Evolutionary conservation across 1,284 basidiomycete species (phyloP).

Genomic region (Lignosus rhinocerotis): DNA sequence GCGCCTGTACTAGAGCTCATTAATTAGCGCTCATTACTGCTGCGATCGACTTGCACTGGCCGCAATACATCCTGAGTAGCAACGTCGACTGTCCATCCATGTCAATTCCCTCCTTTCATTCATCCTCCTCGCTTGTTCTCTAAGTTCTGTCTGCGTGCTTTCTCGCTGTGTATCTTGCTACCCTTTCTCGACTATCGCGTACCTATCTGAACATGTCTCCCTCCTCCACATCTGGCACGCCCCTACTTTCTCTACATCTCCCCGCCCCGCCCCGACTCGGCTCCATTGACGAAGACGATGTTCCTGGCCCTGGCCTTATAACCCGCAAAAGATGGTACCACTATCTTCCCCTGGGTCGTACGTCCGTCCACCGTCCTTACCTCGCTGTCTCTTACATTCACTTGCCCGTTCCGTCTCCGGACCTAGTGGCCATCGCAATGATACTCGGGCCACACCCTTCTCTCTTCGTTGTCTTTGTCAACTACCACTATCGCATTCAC

Average conservation of each 20-base stretch:
- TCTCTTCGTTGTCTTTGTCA: conserved; percentile 61
- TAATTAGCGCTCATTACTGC: too few species aligned
- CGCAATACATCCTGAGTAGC: too few species aligned
- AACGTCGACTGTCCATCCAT: too few species aligned
- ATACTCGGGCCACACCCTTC: conserved; percentile 75
- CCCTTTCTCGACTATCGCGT: background rate
- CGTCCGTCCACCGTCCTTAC: conserved; percentile 31
- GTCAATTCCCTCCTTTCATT: background rate
- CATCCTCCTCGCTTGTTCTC: background rate
- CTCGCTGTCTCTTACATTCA: background rate
- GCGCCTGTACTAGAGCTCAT: too few species aligned
- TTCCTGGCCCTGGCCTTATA: conserved; percentile 41
- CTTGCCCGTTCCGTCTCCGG: conserved; percentile 1
- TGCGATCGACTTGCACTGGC: background rate
- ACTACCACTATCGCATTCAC: conserved; percentile 61
- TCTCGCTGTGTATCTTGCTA: background rate
- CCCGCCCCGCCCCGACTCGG: conserved; percentile 19
- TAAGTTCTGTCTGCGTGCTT: background rate
- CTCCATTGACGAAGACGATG: conserved; percentile 28
- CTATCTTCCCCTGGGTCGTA: conserved; percentile 56
- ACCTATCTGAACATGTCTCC: conserved; percentile 7
- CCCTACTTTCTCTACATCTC: conserved; percentile 18
- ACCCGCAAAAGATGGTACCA: conserved; percentile 57
- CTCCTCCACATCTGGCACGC: conserved; percentile 1
- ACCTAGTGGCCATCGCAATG: conserved; percentile 54